These are phyloP conservation scores for Metschnikowia rubicola DNA, from an alignment of 805 yeast genomes.

Conservation along the genomic window DNA sequence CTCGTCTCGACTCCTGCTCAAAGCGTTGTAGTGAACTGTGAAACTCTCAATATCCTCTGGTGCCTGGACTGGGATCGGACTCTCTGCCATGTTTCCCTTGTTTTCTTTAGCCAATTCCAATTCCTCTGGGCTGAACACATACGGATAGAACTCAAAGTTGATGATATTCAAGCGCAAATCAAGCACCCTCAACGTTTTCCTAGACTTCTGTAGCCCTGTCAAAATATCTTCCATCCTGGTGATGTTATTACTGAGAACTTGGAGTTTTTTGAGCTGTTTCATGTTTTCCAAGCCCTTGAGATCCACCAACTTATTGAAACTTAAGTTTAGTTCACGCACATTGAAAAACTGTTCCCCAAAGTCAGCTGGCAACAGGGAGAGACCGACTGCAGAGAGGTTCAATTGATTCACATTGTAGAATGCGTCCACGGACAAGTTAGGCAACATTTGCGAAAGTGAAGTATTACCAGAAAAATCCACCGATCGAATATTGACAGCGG, in stretches of 20 bases:
- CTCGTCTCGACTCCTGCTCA: conserved; percentile 31
- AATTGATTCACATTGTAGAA: conserved; percentile 38
- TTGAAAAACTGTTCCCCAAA: conserved; percentile 44
- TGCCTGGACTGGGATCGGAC: conserved; percentile 43
- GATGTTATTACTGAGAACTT: conserved; percentile 46
- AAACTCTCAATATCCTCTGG: conserved; percentile 53
- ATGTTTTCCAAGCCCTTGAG: conserved; percentile 33
- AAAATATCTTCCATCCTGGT: conserved; percentile 31
- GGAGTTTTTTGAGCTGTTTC: conserved; percentile 35
- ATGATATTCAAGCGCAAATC: conserved; percentile 51
- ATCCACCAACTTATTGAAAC: conserved; percentile 44
- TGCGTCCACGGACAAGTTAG: background rate
- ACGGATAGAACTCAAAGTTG: conserved; percentile 48
- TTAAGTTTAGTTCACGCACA: conserved; percentile 45
- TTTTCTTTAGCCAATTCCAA: conserved; percentile 18
- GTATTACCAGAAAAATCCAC: conserved; percentile 43
- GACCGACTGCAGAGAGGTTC: conserved; percentile 46
- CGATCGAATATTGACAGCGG: conserved; percentile 25
- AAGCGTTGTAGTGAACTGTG: conserved; percentile 42
- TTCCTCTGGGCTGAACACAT: conserved; percentile 48
- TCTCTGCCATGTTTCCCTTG: conserved; percentile 9
- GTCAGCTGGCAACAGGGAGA: conserved; percentile 35
- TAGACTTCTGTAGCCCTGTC: conserved; percentile 25
- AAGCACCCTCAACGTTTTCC: conserved; percentile 34
- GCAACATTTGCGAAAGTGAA: conserved; percentile 2